These are phyloP conservation scores for Trichoderma atrobrunneum DNA, from an alignment of 2,329 filamentous ascomycete genomes.

Conservation along the genomic window DNA sequence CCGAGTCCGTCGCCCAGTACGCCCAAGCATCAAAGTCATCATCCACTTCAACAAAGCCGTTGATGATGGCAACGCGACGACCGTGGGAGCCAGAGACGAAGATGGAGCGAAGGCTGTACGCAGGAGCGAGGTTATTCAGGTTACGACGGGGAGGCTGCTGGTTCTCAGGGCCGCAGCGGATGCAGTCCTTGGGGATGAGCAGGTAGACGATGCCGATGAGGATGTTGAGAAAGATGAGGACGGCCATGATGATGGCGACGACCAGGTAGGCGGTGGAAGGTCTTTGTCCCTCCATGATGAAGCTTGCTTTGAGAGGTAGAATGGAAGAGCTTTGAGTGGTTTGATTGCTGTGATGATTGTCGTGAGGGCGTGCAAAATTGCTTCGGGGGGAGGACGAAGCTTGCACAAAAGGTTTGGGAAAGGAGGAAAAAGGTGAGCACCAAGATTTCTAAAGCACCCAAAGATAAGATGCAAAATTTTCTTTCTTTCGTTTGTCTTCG, in stretches of 20 bases:
- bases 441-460: neutral
- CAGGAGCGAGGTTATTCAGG: neutral
- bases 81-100: neutral
- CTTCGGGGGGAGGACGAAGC: neutral
- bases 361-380: neutral
- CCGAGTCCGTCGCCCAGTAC: slow-evolving; percentile 17
- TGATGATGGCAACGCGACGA: slow-evolving; percentile 2
- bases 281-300: neutral
- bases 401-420: neutral
- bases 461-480: neutral
- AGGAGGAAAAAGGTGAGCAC: neutral
- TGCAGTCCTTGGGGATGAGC: neutral
- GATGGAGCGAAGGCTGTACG: neutral
- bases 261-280: neutral
- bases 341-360: neutral
- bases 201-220: slow-evolving; percentile 3
- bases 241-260: slow-evolving; percentile 14
- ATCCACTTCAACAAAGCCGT: neutral
- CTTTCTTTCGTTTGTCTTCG: neutral
- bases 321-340: neutral
- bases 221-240: slow-evolving; percentile 20
- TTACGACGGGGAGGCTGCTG: neutral
- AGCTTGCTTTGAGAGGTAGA: neutral
- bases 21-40: slow-evolving; percentile 16
- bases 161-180: neutral